Evolutionary conservation across 192 early-diverging fungal species (phyloP).

Genomic region (Coemansia sp.): DNA sequence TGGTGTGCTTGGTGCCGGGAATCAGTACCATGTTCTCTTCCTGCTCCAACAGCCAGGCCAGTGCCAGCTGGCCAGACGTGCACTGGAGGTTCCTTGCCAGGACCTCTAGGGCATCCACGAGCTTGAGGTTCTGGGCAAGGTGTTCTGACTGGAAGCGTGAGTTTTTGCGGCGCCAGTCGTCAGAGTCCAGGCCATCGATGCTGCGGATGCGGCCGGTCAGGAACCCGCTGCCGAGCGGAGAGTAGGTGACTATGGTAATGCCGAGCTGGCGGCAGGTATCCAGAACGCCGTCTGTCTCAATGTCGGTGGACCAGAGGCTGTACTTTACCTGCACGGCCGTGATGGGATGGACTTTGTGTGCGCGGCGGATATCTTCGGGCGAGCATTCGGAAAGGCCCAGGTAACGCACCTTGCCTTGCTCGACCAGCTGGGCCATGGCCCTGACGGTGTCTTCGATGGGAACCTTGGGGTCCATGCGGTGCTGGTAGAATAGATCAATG

Average conservation of each 20-base stretch:
- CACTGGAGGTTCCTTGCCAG: slow-evolving; percentile 52
- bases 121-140: slow-evolving; percentile 55
- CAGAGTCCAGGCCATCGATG: slow-evolving; percentile 49
- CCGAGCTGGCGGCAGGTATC: slow-evolving; percentile 67
- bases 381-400: slow-evolving; percentile 58
- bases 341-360: slow-evolving; percentile 64
- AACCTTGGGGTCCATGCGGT: slow-evolving; percentile 54
- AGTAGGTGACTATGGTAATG: slow-evolving; percentile 66
- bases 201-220: slow-evolving; percentile 56
- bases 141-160: slow-evolving; percentile 58
- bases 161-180: slow-evolving; percentile 49
- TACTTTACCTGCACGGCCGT: slow-evolving; percentile 49
- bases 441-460: slow-evolving; percentile 60
- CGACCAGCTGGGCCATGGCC: slow-evolving; percentile 60
- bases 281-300: slow-evolving; percentile 63
- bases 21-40: slow-evolving; percentile 48
- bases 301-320: slow-evolving; percentile 55
- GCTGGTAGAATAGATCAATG: slow-evolving; percentile 64
- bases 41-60: slow-evolving; percentile 63
- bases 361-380: slow-evolving; percentile 56
- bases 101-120: slow-evolving; percentile 50
- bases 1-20: slow-evolving; percentile 53
- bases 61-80: slow-evolving; percentile 50
- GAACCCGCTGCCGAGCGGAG: slow-evolving; percentile 67
- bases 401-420: slow-evolving; percentile 59